Percentiles rank a stretch among this genome's conserved stretches.
Conservation (phyloP, 768 basidiomycete genomes). For the Porphyrellus cyaneotinctus region DNA sequence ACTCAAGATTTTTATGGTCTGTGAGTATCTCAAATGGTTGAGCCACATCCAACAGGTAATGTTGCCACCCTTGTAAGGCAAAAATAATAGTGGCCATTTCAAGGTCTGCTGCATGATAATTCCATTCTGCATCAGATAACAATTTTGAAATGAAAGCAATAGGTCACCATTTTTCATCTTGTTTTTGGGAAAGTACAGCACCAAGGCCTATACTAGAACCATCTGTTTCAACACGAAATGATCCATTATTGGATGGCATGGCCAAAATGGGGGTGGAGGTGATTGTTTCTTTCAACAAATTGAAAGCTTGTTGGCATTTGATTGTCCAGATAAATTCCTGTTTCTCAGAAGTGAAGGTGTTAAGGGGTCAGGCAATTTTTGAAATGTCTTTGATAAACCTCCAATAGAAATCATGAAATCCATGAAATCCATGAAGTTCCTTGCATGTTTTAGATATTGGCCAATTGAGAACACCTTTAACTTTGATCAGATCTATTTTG, state of each 20-base stretch:
- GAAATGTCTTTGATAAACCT: neutral
- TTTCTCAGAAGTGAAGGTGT: neutral
- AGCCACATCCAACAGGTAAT: neutral
- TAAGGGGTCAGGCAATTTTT: rapidly evolving
- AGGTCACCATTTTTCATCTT: neutral
- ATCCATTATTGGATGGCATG: neutral
- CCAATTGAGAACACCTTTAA: neutral
- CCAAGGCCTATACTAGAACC: neutral
- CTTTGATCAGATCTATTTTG: neutral
- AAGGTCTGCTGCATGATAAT: neutral
- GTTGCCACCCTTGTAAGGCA: neutral
- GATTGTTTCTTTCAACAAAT: rapidly evolving
- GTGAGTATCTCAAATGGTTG: neutral
- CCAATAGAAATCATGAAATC: neutral
- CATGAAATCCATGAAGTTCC: neutral
- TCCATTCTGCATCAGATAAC: neutral
- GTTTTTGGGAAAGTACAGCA: neutral
- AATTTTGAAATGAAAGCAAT: neutral
- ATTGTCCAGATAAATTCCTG: neutral
- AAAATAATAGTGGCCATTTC: neutral
- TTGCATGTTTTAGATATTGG: neutral
- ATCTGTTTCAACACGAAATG: neutral
- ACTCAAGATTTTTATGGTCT: neutral
- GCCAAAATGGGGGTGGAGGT: neutral
- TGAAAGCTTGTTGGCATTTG: neutral